phyloP scores from a whole-genome alignment of 495 filamentous ascomycete species.

The Hypoxylon trugodes region DNA sequence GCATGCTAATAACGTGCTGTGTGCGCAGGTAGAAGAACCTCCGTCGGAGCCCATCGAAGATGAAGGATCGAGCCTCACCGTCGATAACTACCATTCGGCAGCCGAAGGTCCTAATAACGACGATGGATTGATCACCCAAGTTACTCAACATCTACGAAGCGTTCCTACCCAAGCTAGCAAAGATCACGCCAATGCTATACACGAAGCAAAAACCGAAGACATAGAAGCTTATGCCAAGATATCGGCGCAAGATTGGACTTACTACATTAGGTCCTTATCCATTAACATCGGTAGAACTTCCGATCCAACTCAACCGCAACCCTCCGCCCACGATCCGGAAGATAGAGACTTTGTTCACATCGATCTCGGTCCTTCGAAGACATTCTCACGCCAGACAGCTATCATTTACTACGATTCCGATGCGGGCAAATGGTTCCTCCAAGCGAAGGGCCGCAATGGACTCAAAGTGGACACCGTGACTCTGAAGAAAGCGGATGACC shows the following conservation, averaged over 20 bases:
- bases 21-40: conserved; percentile 45
- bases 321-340: conserved; percentile 42
- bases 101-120: conserved; percentile 61
- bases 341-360: conserved; percentile 72
- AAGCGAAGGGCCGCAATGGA: conserved; percentile 89
- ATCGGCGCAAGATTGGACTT: conserved; percentile 91
- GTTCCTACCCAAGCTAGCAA: conserved; percentile 70
- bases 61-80: conserved; percentile 51
- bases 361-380: conserved; percentile 91
- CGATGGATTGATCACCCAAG: conserved; percentile 72
- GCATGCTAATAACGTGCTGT: conserved; percentile 24
- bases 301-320: conserved; percentile 55
- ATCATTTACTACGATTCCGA: conserved; percentile 81
- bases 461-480: conserved; percentile 77
- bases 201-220: conserved; percentile 74
- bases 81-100: conserved; percentile 59
- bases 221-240: conserved; percentile 94
- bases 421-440: conserved; percentile 76
- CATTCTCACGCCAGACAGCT: conserved; percentile 89
- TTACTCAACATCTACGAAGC: conserved; percentile 71
- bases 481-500: conserved; percentile 63
- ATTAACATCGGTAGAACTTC: conserved; percentile 87
- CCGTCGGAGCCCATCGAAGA: conserved; percentile 49
- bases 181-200: conserved; percentile 76
- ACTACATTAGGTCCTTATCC: conserved; percentile 81